These are phyloP conservation scores for Triglochin maritima DNA, from an alignment of 106 monocot genomes.

Conservation along the genomic window DNA sequence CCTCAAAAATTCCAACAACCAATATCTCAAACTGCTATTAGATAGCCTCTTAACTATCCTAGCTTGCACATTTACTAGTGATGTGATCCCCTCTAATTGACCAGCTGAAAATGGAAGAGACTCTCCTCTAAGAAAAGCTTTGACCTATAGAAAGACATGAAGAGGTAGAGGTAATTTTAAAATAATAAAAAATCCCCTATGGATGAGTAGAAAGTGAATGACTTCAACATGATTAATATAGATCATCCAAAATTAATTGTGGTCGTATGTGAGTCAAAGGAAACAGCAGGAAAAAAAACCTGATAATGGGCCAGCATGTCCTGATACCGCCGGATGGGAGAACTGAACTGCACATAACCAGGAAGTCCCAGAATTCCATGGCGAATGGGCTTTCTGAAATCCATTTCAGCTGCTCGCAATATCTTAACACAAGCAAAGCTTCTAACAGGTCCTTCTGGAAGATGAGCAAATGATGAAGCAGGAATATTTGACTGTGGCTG, in stretches of 20 bases:
- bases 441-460: slow-evolving; percentile 89
- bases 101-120: slow-evolving; percentile 63
- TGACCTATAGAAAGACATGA: slow-evolving; percentile 40
- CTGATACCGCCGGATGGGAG: slow-evolving; percentile 82
- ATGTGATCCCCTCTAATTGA: slow-evolving; percentile 66
- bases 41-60: slow-evolving; percentile 61
- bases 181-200: neutral
- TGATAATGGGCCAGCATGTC: slow-evolving; percentile 96
- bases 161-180: neutral
- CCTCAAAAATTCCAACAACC: slow-evolving; percentile 87
- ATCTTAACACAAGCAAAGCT: slow-evolving; percentile 76
- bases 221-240: neutral
- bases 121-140: slow-evolving; percentile 86
- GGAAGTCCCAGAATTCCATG: slow-evolving; percentile 81
- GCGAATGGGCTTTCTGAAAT: slow-evolving; percentile 58
- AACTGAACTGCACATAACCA: slow-evolving; percentile 96
- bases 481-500: slow-evolving; percentile 81
- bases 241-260: too few relatives aligned
- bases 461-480: slow-evolving; percentile 61
- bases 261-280: neutral
- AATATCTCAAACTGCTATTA: slow-evolving; percentile 68
- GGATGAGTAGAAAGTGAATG: neutral
- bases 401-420: slow-evolving; percentile 86
- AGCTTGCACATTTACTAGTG: slow-evolving; percentile 55
- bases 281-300: slow-evolving; percentile 19